These are phyloP conservation scores for Annulohypoxylon stygium DNA, from an alignment of 495 filamentous ascomycete genomes.

Conservation along the genomic window DNA sequence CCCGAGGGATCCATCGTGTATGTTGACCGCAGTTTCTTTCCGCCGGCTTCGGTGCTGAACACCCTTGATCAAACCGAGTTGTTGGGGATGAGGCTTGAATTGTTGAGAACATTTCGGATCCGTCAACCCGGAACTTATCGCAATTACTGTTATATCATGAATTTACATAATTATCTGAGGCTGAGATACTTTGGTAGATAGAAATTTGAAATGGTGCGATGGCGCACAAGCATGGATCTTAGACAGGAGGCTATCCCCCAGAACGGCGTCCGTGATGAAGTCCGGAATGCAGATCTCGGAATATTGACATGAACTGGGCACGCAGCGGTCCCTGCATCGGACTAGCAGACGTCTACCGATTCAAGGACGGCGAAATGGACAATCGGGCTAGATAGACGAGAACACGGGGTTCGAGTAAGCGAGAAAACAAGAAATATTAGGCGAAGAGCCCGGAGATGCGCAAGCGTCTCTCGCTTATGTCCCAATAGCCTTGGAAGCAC, in stretches of 20 bases:
- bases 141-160: background rate
- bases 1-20: constrained; percentile 6
- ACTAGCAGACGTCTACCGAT: constrained; percentile 2
- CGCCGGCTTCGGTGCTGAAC: background rate
- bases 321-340: background rate
- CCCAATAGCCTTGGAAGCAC: background rate
- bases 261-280: background rate
- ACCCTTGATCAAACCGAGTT: background rate
- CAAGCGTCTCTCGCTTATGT: background rate
- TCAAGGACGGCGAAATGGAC: background rate
- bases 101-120: background rate
- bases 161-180: background rate
- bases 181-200: background rate
- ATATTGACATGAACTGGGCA: constrained; percentile 5
- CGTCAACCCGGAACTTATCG: background rate
- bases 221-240: background rate
- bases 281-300: constrained; percentile 2
- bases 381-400: background rate
- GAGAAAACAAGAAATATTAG: constrained; percentile 2
- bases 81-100: background rate
- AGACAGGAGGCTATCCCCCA: background rate
- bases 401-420: background rate
- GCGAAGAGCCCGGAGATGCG: background rate
- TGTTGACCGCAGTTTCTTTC: constrained; percentile 1
- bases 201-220: background rate